Base-by-base conservation (phyloP, 176 grass and related monocot species). In the Rhipidocladum racemiflorum region DNA sequence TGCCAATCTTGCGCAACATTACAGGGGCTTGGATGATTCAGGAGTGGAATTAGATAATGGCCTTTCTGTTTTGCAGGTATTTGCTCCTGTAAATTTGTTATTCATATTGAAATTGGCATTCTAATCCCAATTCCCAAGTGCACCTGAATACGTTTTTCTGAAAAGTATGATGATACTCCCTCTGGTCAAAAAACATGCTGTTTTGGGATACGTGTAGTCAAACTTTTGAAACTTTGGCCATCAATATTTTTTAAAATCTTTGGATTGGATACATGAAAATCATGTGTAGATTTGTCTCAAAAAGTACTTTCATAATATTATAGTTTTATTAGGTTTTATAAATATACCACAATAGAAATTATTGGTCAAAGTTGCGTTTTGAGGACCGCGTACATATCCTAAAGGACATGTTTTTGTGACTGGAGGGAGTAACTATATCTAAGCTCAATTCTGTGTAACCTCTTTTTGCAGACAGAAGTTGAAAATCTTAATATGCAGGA, bases 1-100 rank as follows among this genome's bases (percentile, higher is more conserved):
- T 79, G 38, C 72, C 83, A 83, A 68, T 50, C 55, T 72, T 4
- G 21, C 64, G 61, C 16, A 78, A 72, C 36, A 77, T 59, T 48
- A 62, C 70, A 99, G 96, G 89, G 91, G 93, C 66, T 73, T 94
- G 69, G 91, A 94, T 87, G 92, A 99, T 78, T 86, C 91, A 50
- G 83, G 91, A 75, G 76, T 82, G 53, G 89, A 88, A 67, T 81
- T 95, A 83, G 82, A 92, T 81, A 85, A 93, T 17, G 91, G 94
- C 36, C 70, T 89, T 84, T 95, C 89, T 65, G 83, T 76, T 80
- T 86, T 99, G 87, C 90, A 93, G 90, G 95, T 98, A 65, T 73
- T 78, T 56, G n/a, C 42, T 86, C 17, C 4, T 91, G 16, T 73
- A 23, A 38, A 79, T 50, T 51, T 50, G 1, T 18, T 74, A 25